Conservation (phyloP, 2,329 filamentous ascomycete species). For the Colletotrichum sp. region DNA sequence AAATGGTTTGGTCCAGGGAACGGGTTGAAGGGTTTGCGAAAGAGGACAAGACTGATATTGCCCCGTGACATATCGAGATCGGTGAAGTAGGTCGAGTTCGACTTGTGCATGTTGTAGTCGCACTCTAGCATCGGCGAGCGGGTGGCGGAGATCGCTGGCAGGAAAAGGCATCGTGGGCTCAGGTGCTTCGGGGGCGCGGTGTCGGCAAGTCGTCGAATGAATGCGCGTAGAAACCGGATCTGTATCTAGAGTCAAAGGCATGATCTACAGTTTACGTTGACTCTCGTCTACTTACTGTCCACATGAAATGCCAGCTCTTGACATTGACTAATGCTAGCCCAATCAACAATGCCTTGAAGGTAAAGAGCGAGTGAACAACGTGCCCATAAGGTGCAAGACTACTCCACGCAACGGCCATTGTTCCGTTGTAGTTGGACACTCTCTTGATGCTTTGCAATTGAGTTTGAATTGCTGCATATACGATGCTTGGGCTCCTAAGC, state of each 20-base stretch:
- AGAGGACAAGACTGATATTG: conserved; percentile 75
- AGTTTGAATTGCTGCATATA: not conserved
- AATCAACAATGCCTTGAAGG: not conserved
- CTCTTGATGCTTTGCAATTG: not conserved
- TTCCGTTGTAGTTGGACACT: not conserved
- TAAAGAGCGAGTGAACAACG: not conserved
- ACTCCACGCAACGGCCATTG: not conserved
- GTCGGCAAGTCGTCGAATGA: conserved; percentile 31
- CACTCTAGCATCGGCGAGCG: conserved; percentile 76
- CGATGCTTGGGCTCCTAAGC: not conserved
- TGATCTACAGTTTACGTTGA: not conserved
- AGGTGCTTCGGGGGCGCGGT: conserved; percentile 25
- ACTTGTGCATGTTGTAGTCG: conserved; percentile 87
- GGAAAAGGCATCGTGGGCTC: conserved; percentile 35
- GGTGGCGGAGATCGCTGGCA: conserved; percentile 60
- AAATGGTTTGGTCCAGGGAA: conserved; percentile 57
- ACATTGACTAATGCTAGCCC: not conserved
- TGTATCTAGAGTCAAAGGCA: not conserved
- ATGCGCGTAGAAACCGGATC: conserved; percentile 36
- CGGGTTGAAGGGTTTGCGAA: conserved; percentile 40
- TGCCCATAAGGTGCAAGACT: not conserved
- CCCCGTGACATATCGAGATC: conserved; percentile 85
- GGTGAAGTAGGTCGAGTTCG: conserved; percentile 85
- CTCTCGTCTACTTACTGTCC: not conserved
- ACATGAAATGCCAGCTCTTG: conserved; percentile 3